Percentiles rank a stretch among this genome's conserved stretches.
These are phyloP conservation scores for Gentiana dahurica DNA, from an alignment of 257 asterid genomes.

Conservation along the genomic window DNA sequence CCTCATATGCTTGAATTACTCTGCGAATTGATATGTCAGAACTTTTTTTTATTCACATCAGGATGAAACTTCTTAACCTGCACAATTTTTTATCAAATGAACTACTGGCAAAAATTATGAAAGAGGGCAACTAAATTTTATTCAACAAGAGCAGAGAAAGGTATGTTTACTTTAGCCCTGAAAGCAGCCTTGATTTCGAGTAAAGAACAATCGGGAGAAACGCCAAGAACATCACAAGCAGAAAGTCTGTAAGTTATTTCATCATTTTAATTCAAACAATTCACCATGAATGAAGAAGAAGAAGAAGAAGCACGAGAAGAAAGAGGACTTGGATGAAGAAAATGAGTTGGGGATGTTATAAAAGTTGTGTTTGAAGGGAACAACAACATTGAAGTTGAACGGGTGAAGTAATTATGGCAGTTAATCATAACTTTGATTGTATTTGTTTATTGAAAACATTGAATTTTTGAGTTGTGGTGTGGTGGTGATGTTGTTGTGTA, in stretches of 20 bases:
- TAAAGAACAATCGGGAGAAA: constrained; percentile 46
- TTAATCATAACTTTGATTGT: too few relatives aligned
- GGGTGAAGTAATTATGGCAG: too few relatives aligned
- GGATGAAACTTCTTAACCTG: constrained; percentile 89
- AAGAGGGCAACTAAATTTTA: background rate
- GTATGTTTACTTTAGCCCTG: constrained; percentile 48
- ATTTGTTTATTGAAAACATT: too few relatives aligned
- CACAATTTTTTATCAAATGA: background rate
- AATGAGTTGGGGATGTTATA: too few relatives aligned
- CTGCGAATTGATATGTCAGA: constrained; percentile 75
- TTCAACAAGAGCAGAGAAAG: background rate
- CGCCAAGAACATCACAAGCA: constrained; percentile 65
- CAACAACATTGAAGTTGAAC: too few relatives aligned
- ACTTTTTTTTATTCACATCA: constrained; percentile 46
- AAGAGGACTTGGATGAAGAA: too few relatives aligned
- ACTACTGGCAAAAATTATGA: background rate
- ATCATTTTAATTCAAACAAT: constrained; percentile 22
- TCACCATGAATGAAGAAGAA: constrained; percentile 12
- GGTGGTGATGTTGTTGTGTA: too few relatives aligned
- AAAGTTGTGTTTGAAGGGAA: too few relatives aligned
- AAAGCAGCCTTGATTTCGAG: constrained; percentile 77
- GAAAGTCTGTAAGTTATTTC: constrained; percentile 31
- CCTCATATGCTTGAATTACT: constrained; percentile 86
- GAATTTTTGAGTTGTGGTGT: too few relatives aligned
- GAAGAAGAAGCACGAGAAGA: too few relatives aligned